A percentile compares a stretch with the other conserved stretches of the same genome.
phyloP scores from a whole-genome alignment of 441 rosid species.

The Rhodomyrtus psidioides region DNA sequence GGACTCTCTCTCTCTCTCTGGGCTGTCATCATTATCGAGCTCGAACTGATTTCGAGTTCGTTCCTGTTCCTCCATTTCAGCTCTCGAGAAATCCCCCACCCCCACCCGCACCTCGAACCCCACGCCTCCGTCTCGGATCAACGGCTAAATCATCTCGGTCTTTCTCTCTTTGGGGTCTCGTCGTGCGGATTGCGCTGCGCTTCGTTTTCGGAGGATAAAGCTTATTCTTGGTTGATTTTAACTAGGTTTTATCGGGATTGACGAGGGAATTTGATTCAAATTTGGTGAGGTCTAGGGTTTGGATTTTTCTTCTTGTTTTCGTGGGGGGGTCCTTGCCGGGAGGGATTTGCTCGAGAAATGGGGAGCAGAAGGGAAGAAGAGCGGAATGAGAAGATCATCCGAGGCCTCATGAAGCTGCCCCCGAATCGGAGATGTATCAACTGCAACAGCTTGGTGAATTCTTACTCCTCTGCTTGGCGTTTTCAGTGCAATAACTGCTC shows the following conservation, averaged over 20 bases:
- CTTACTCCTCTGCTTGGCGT: neutral
- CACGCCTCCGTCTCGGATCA: neutral
- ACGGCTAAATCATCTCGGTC: neutral
- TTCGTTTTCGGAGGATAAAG: neutral
- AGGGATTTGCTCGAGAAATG: conserved; percentile 31
- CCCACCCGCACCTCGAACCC: neutral
- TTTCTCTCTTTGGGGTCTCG: neutral
- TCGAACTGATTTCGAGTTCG: neutral
- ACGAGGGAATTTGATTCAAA: neutral
- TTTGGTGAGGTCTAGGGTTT: neutral
- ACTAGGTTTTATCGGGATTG: neutral
- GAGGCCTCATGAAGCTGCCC: conserved; percentile 98
- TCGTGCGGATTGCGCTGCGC: neutral
- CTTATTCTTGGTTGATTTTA: neutral
- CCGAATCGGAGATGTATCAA: conserved; percentile 97
- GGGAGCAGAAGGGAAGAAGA: conserved; percentile 87
- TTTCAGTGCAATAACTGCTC: neutral
- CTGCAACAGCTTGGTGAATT: conserved; percentile 82
- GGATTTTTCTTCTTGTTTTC: neutral
- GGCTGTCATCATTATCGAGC: neutral
- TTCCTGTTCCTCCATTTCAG: neutral
- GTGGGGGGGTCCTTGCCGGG: neutral
- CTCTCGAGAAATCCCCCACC: neutral
- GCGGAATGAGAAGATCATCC: conserved; percentile 87
- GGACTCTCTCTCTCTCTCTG: neutral